Conservation (phyloP, 345 rosid species). For the Pugionium dolabratum region DNA sequence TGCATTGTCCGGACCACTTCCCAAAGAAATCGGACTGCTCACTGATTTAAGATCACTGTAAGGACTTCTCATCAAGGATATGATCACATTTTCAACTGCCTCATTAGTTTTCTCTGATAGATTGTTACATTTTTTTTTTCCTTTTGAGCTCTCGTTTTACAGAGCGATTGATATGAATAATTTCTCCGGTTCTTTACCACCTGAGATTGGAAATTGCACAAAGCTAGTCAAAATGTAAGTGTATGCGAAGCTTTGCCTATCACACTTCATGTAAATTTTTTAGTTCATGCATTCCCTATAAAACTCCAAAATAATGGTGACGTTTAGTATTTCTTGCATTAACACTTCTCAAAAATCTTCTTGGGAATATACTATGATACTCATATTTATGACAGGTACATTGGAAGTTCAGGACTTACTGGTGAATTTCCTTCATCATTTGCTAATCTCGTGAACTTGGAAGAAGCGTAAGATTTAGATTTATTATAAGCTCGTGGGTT, state of each 20-base stretch:
- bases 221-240: constrained; percentile 42
- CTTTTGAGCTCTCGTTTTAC: constrained; percentile 1
- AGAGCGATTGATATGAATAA: constrained; percentile 40
- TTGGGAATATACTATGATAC: background rate
- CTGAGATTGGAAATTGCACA: constrained; percentile 41
- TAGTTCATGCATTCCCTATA: background rate
- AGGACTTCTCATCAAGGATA: constrained; percentile 21
- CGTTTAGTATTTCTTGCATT: constrained; percentile 6
- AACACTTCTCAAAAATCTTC: background rate
- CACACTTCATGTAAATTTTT: background rate
- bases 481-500: background rate
- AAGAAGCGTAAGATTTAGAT: constrained; percentile 44
- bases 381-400: constrained; percentile 43
- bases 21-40: constrained; percentile 68
- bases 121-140: background rate
- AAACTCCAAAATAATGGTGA: background rate
- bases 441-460: constrained; percentile 44
- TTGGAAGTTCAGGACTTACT: constrained; percentile 56
- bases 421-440: constrained; percentile 60
- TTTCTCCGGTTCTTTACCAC: constrained; percentile 41
- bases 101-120: background rate
- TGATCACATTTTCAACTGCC: background rate
- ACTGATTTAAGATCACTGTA: constrained; percentile 47
- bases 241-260: background rate
- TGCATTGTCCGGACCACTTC: constrained; percentile 64